Evolutionary conservation across 2,329 filamentous ascomycete species (phyloP).

Genomic region (Exophiala dermatitidis): DNA sequence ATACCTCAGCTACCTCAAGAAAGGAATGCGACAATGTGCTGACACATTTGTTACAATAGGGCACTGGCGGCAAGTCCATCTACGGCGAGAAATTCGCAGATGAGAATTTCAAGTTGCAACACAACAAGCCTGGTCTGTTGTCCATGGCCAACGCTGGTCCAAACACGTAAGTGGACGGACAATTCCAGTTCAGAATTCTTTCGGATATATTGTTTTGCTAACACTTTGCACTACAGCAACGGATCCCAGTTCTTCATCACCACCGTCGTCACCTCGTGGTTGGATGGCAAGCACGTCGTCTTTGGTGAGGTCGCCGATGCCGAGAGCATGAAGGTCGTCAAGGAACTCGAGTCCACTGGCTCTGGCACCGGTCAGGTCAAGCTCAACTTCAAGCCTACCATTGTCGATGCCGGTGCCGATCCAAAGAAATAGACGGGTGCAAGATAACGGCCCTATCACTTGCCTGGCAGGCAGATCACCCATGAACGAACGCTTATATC

Average conservation of each 20-base stretch:
- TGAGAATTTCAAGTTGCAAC: conserved; percentile 65
- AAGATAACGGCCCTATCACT: background rate
- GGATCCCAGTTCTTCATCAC: conserved; percentile 69
- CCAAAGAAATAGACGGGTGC: background rate
- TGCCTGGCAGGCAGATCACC: background rate
- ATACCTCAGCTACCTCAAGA: conserved; percentile 70
- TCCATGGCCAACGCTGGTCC: conserved; percentile 64
- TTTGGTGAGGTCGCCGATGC: conserved; percentile 57
- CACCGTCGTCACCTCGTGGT: conserved; percentile 59
- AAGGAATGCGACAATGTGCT: conserved; percentile 49
- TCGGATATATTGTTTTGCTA: background rate
- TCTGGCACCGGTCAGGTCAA: conserved; percentile 46
- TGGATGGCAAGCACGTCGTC: conserved; percentile 64
- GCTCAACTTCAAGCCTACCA: conserved; percentile 50
- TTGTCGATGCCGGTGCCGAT: conserved; percentile 42
- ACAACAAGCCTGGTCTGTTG: conserved; percentile 56
- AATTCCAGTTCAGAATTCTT: background rate
- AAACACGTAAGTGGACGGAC: conserved; percentile 61
- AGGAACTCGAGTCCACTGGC: conserved; percentile 54
- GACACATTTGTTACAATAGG: conserved; percentile 72
- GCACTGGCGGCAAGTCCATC: conserved; percentile 62
- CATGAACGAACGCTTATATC: too few species aligned
- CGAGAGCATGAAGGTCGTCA: conserved; percentile 49
- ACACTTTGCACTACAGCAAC: conserved; percentile 44
- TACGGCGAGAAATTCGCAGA: conserved; percentile 61